These are phyloP conservation scores for Meira nashicola DNA, from an alignment of 1,284 basidiomycete genomes.

Conservation along the genomic window DNA sequence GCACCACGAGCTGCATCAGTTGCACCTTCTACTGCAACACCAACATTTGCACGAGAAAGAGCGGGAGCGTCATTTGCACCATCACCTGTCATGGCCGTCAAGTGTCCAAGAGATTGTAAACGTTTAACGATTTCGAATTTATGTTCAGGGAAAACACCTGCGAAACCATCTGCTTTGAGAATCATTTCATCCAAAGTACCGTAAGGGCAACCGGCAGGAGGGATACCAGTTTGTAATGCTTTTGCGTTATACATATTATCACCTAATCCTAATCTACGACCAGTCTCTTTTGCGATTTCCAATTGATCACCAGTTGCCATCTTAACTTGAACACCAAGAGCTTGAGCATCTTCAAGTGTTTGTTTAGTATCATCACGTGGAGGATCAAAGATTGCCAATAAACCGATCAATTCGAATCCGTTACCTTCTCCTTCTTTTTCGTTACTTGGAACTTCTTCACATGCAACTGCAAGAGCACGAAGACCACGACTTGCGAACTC, in stretches of 20 bases:
- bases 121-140: constrained; percentile 90
- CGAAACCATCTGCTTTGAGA: constrained; percentile 83
- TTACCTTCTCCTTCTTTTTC: constrained; percentile 79
- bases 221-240: constrained; percentile 84
- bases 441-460: constrained; percentile 74
- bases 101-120: constrained; percentile 70
- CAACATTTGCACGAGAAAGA: constrained; percentile 74
- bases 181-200: constrained; percentile 78
- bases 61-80: constrained; percentile 95
- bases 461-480: constrained; percentile 92
- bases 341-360: constrained; percentile 92
- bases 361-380: constrained; percentile 97
- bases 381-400: constrained; percentile 95
- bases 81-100: constrained; percentile 70
- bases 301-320: constrained; percentile 99
- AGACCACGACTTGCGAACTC: constrained; percentile 94
- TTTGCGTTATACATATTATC: constrained; percentile 96
- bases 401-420: constrained; percentile 94
- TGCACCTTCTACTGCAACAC: constrained; percentile 91
- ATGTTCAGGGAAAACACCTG: constrained; percentile 94
- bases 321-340: constrained; percentile 96
- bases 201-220: constrained; percentile 68
- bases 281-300: constrained; percentile 98
- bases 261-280: constrained; percentile 89
- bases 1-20: constrained; percentile 92